Evolutionary conservation across 2,329 filamentous ascomycete genomes (phyloP).

Genomic region (Helminthosporium solani): DNA sequence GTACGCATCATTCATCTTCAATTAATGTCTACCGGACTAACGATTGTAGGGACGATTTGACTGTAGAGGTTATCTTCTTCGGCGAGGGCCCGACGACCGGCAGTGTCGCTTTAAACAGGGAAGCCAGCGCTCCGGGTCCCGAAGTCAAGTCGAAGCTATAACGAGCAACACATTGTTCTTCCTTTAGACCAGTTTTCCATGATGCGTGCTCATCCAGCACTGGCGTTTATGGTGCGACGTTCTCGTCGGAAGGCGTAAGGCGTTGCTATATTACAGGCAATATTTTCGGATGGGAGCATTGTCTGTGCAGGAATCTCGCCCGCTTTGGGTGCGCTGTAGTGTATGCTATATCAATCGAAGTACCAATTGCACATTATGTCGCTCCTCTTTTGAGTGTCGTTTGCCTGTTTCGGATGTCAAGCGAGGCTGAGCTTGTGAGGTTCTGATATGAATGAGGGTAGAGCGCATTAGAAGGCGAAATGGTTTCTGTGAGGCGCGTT

Average conservation of each 20-base stretch:
- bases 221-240: not conserved
- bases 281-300: too few relatives aligned
- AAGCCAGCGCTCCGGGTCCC: constrained; percentile 69
- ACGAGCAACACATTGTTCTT: not conserved
- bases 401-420: too few relatives aligned
- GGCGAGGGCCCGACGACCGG: constrained; percentile 76
- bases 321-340: too few relatives aligned
- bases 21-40: constrained; percentile 9
- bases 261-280: too few relatives aligned
- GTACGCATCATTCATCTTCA: constrained; percentile 50
- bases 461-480: too few relatives aligned
- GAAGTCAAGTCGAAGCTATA: constrained; percentile 53
- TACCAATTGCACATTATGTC: too few relatives aligned
- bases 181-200: not conserved
- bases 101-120: constrained; percentile 78
- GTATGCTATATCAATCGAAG: too few relatives aligned
- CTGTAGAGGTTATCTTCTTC: constrained; percentile 98
- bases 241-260: not conserved
- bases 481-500: too few relatives aligned
- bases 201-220: not conserved
- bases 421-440: too few relatives aligned
- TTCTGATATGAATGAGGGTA: too few relatives aligned
- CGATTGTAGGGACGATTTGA: constrained; percentile 77
- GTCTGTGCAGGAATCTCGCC: too few relatives aligned
- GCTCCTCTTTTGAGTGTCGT: too few relatives aligned